These are phyloP conservation scores for Kluyveromyces sp. DNA, from an alignment of 1,139 yeast species.

Conservation along the genomic window DNA sequence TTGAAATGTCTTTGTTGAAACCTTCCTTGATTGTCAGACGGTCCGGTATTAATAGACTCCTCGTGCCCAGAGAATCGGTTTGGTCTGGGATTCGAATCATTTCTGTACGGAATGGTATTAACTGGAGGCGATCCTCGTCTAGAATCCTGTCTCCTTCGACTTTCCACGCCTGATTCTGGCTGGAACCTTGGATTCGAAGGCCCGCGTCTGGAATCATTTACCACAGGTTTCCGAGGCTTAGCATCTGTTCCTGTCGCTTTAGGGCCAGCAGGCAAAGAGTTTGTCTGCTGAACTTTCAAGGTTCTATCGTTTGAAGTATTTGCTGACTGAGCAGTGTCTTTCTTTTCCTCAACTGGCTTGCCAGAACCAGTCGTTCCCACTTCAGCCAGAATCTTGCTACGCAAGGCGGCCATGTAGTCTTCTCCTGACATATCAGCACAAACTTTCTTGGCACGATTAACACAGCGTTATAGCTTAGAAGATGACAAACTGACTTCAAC, in stretches of 20 bases:
- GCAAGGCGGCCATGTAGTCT: slow-evolving; percentile 5
- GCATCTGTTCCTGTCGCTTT: neutral
- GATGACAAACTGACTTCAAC: no score
- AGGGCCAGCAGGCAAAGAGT: neutral
- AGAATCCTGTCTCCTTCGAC: slow-evolving; percentile 2
- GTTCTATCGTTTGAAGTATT: neutral
- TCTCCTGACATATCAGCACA: neutral
- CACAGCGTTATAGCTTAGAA: no score
- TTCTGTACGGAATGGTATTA: neutral
- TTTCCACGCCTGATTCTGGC: neutral
- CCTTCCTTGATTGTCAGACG: neutral
- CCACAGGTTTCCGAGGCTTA: neutral
- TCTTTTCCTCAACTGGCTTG: neutral
- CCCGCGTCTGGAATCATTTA: slow-evolving; percentile 2
- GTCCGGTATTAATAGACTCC: neutral
- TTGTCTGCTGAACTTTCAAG: neutral
- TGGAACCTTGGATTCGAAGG: neutral
- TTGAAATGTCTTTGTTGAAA: neutral
- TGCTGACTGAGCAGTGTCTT: neutral
- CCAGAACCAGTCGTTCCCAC: neutral
- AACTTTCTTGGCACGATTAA: no score
- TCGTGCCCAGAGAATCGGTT: neutral
- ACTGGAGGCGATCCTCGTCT: slow-evolving; percentile 1
- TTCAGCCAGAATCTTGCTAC: slow-evolving; percentile 5
- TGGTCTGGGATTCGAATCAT: neutral